phyloP scores from a whole-genome alignment of 495 filamentous ascomycete genomes.

The Penicillium soppii region DNA sequence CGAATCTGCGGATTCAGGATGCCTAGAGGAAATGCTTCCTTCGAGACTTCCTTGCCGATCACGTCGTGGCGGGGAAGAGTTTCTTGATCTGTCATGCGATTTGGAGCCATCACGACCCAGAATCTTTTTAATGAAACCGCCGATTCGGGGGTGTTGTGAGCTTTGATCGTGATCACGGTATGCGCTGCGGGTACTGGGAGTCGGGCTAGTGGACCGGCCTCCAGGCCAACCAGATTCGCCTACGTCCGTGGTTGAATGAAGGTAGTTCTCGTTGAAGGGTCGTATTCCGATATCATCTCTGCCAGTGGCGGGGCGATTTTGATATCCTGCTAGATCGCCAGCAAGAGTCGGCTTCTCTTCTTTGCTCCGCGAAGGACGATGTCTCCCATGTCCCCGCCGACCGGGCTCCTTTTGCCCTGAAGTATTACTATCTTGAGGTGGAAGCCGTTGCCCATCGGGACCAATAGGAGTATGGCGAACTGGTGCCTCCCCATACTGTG shows the following conservation, averaged over 20 bases:
- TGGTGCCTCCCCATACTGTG: conserved; percentile 78
- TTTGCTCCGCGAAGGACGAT: conserved; percentile 66
- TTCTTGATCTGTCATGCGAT: conserved; percentile 26
- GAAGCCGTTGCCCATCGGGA: conserved; percentile 66
- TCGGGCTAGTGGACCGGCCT: conserved; percentile 69
- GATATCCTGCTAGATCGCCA: conserved; percentile 45
- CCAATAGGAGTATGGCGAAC: conserved; percentile 70
- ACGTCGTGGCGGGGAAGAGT: conserved; percentile 51
- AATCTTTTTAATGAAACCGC: conserved; percentile 6
- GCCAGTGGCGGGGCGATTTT: conserved; percentile 59
- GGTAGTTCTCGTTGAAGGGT: conserved; percentile 45
- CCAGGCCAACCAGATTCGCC: conserved; percentile 48
- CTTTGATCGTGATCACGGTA: conserved; percentile 51
- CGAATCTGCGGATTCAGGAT: conserved; percentile 35
- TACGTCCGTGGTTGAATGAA: conserved; percentile 43
- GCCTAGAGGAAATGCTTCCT: conserved; percentile 21
- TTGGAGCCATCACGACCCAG: conserved; percentile 19
- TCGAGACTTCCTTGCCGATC: conserved; percentile 46
- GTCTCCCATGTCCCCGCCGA: conserved; percentile 69
- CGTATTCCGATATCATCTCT: conserved; percentile 64
- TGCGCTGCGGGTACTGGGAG: conserved; percentile 64
- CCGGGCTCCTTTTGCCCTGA: conserved; percentile 47
- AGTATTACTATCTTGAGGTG: conserved; percentile 35
- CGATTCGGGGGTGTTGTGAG: conserved; percentile 41
- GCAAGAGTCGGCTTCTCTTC: conserved; percentile 62